These are phyloP conservation scores for Asterochloris sp. DNA, from an alignment of 139 green algal genomes.

Conservation along the genomic window DNA sequence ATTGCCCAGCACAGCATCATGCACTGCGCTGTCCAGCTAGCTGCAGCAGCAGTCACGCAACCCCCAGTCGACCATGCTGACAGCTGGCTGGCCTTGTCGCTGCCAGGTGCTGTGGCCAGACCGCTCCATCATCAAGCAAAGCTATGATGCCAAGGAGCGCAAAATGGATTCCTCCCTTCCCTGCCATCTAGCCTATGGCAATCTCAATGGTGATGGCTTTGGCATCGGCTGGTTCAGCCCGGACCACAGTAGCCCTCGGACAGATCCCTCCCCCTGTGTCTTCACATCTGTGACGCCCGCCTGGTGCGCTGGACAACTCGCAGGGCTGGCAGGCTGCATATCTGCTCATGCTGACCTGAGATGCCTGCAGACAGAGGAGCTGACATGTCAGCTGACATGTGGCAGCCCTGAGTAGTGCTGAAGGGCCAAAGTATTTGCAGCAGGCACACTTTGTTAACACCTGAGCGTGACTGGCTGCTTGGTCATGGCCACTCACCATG, in stretches of 20 bases:
- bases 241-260: conserved; percentile 6
- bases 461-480: too few relatives aligned
- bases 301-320: conserved; percentile 39
- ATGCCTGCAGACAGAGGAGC: too few relatives aligned
- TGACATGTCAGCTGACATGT: too few relatives aligned
- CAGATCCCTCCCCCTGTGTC: conserved; percentile 75
- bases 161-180: conserved; percentile 66
- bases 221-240: conserved; percentile 86
- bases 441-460: too few relatives aligned
- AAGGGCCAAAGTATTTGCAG: too few relatives aligned
- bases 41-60: neutral
- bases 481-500: too few relatives aligned
- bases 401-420: too few relatives aligned
- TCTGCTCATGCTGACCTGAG: neutral
- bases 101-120: conserved; percentile 57
- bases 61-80: neutral
- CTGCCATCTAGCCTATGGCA: conserved; percentile 77
- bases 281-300: conserved; percentile 92
- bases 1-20: too few relatives aligned
- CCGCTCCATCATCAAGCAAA: conserved; percentile 92
- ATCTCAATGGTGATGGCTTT: conserved; percentile 94
- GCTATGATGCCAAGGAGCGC: conserved; percentile 88
- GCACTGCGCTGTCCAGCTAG: neutral
- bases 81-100: too few relatives aligned
- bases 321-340: too few relatives aligned